Conservation (phyloP, 352 stramenopile species). For the Chrysophaeum taylorii region DNA sequence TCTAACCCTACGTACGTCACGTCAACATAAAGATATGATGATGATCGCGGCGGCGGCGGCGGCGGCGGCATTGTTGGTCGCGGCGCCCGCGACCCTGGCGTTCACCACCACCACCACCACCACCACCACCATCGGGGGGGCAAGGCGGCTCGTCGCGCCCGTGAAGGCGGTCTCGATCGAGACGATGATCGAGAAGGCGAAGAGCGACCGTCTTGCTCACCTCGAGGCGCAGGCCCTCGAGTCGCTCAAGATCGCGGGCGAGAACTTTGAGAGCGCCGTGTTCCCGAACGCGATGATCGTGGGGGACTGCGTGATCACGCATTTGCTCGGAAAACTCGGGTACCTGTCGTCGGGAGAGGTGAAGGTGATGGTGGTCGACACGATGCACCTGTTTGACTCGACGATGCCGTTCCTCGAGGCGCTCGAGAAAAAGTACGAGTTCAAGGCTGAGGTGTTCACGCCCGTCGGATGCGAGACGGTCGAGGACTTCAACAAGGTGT, state of each 20-base stretch:
- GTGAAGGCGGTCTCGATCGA: not conserved
- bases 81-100: too few relatives aligned
- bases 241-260: not conserved
- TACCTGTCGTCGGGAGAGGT: constrained; percentile 44
- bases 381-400: constrained; percentile 59
- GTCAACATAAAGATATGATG: too few relatives aligned
- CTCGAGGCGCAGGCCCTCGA: constrained; percentile 10
- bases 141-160: too few relatives aligned
- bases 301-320: constrained; percentile 56
- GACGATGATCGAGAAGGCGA: constrained; percentile 4
- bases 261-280: constrained; percentile 20
- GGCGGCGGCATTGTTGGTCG: too few relatives aligned
- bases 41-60: too few relatives aligned
- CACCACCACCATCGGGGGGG: too few relatives aligned
- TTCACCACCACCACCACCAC: too few relatives aligned
- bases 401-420: constrained; percentile 58
- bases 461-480: constrained; percentile 52
- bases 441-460: constrained; percentile 59
- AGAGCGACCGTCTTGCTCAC: constrained; percentile 9
- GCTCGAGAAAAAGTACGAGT: constrained; percentile 49
- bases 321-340: constrained; percentile 42
- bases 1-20: too few relatives aligned
- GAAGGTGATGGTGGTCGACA: constrained; percentile 59
- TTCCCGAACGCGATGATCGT: constrained; percentile 63
- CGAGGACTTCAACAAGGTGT: constrained; percentile 49